These are phyloP conservation scores for Nemania sp. DNA, from an alignment of 2,329 filamentous ascomycete species.

Conservation along the genomic window DNA sequence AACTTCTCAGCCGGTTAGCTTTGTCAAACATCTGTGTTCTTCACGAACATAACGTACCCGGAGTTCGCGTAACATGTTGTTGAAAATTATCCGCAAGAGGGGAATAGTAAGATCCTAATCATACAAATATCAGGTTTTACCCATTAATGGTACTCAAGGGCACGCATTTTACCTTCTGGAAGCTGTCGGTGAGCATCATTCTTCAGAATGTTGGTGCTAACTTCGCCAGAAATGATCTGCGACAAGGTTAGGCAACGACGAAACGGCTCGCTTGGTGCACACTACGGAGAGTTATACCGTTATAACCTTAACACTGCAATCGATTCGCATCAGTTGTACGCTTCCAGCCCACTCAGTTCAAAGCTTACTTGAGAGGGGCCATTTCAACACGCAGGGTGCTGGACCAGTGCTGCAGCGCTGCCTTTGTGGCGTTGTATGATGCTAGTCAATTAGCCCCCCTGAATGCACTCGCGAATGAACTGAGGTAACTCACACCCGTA, in stretches of 20 bases:
- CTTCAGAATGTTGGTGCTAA: constrained; percentile 38
- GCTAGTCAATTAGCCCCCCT: too few relatives aligned
- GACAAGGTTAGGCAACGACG: too few relatives aligned
- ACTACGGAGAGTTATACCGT: not conserved
- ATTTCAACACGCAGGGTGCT: constrained; percentile 34
- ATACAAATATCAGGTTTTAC: not conserved
- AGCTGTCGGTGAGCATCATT: constrained; percentile 27
- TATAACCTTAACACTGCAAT: constrained; percentile 3
- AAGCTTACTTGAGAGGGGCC: constrained; percentile 28
- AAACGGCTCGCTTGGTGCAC: too few relatives aligned
- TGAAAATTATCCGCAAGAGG: constrained; percentile 28
- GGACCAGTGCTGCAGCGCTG: constrained; percentile 32
- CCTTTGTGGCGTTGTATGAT: constrained; percentile 37
- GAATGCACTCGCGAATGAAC: too few relatives aligned
- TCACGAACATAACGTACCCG: not conserved
- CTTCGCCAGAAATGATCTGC: constrained; percentile 35
- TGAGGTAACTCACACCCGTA: constrained; percentile 33
- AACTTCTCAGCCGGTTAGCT: not conserved
- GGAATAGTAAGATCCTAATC: constrained; percentile 24
- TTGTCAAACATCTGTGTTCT: not conserved
- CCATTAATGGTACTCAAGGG: not conserved
- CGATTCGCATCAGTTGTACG: too few relatives aligned
- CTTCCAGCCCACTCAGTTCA: not conserved
- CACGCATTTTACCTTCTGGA: constrained; percentile 23
- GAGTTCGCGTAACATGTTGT: constrained; percentile 19